phyloP scores from a whole-genome alignment of 805 yeast genomes.

The Lipomyces sp. region DNA sequence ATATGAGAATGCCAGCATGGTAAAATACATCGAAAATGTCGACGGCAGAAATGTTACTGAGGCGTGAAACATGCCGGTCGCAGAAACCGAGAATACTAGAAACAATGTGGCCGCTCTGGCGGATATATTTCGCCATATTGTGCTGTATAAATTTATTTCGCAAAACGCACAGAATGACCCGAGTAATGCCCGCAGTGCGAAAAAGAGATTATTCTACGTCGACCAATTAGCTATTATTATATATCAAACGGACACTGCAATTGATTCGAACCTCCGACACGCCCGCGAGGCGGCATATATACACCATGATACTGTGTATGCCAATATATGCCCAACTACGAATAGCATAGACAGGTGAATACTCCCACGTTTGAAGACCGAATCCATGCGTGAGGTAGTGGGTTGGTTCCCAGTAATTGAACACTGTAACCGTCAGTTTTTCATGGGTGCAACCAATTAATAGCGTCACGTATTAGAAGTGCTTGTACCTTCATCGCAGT shows the following conservation, averaged over 20 bases:
- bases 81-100: conserved; percentile 61
- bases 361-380: conserved; percentile 97
- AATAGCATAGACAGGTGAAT: conserved; percentile 85
- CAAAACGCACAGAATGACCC: conserved; percentile 51
- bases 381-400: conserved; percentile 76
- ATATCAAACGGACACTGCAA: background rate
- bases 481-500: conserved; percentile 72
- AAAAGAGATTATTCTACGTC: conserved; percentile 50
- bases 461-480: background rate
- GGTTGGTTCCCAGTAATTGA: conserved; percentile 93
- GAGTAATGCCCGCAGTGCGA: conserved; percentile 54
- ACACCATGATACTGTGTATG: conserved; percentile 48
- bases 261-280: conserved; percentile 25
- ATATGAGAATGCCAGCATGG: conserved; percentile 45
- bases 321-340: conserved; percentile 81
- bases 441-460: background rate
- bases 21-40: conserved; percentile 65
- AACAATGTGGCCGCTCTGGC: conserved; percentile 60
- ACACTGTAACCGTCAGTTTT: conserved; percentile 47
- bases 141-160: conserved; percentile 58
- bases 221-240: conserved; percentile 1
- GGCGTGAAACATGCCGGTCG: conserved; percentile 89
- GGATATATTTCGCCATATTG: conserved; percentile 49
- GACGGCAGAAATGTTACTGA: conserved; percentile 86
- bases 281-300: conserved; percentile 35